A percentile compares a stretch with the other conserved stretches of the same genome.
phyloP scores from a whole-genome alignment of 73 alveolate genomes.

The Blepharisma japonicum region DNA sequence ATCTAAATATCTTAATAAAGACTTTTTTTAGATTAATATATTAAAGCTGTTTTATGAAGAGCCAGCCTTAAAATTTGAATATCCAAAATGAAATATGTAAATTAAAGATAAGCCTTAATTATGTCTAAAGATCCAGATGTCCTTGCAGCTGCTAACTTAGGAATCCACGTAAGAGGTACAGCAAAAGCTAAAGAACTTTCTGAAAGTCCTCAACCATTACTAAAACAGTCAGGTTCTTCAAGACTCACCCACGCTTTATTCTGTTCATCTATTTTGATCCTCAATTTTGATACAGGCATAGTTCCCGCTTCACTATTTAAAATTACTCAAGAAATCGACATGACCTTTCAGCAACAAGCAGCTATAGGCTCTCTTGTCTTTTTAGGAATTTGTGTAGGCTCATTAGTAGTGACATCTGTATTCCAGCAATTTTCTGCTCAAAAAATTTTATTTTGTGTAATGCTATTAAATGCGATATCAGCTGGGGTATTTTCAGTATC shows the following conservation, averaged over 20 bases:
- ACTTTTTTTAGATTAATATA: too few species aligned
- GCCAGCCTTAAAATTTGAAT: too few species aligned
- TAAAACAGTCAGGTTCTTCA: constrained; percentile 38
- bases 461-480: constrained; percentile 64
- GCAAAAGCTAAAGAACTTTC: constrained; percentile 19
- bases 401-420: constrained; percentile 67
- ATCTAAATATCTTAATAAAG: too few species aligned
- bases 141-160: background rate
- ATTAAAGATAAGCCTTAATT: too few species aligned
- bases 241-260: constrained; percentile 58
- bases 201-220: background rate
- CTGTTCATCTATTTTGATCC: constrained; percentile 66
- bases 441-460: constrained; percentile 56
- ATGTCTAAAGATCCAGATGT: too few species aligned
- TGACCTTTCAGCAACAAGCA: constrained; percentile 75
- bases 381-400: constrained; percentile 78
- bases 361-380: constrained; percentile 82
- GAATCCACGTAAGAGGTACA: background rate
- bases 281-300: constrained; percentile 86
- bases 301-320: constrained; percentile 83
- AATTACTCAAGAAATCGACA: constrained; percentile 68
- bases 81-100: too few species aligned
- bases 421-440: constrained; percentile 73
- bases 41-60: too few species aligned
- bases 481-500: constrained; percentile 67